A percentile compares a stretch with the other conserved stretches of the same genome.
phyloP scores from a whole-genome alignment of 129 eudicot species.

The Logfia minima region DNA sequence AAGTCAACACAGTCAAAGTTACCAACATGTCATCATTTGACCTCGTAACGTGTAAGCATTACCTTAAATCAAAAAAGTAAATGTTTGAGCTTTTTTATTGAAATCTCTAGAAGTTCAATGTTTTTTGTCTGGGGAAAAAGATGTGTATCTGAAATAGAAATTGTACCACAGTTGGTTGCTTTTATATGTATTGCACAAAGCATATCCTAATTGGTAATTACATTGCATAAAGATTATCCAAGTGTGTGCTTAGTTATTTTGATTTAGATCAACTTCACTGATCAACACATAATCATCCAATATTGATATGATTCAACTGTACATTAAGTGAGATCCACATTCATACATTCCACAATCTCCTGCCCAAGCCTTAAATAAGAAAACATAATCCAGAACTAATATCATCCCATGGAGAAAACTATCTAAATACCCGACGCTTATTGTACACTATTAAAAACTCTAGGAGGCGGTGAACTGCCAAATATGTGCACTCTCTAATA shows the following conservation, averaged over 20 bases:
- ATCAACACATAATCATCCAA: not conserved
- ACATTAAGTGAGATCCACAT: not conserved
- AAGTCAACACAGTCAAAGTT: not conserved
- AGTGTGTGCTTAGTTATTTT: not conserved
- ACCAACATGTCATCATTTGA: not conserved
- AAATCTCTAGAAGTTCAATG: not conserved
- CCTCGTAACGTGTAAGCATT: not conserved
- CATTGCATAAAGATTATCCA: conserved; percentile 7
- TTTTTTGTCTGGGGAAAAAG: not conserved
- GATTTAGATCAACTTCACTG: not conserved
- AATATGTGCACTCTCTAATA: not conserved
- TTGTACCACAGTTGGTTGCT: not conserved
- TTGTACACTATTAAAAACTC: not conserved
- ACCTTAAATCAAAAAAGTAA: not conserved
- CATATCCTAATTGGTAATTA: not conserved
- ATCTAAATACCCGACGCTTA: too few species aligned
- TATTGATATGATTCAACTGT: not conserved
- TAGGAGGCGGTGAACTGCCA: not conserved
- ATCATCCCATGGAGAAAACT: not conserved
- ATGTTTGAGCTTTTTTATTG: not conserved
- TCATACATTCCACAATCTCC: not conserved
- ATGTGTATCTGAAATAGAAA: not conserved
- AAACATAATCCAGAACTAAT: not conserved
- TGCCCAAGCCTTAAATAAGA: not conserved
- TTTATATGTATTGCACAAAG: not conserved